Conservation (phyloP, 768 basidiomycete genomes). For the Heimioporus sp. region DNA sequence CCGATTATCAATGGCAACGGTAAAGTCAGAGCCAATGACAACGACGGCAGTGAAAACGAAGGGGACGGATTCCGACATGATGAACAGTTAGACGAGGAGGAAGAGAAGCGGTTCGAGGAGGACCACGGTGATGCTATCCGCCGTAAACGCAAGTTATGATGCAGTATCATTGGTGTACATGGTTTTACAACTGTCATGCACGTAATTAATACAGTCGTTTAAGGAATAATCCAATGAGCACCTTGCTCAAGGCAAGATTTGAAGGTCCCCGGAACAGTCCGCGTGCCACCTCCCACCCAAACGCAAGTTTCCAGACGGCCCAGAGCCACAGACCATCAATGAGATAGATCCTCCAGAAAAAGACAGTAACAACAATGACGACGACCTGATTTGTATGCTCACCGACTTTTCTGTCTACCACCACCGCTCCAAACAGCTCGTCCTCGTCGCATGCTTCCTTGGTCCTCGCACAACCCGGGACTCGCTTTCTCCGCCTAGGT, state of each 20-base stretch:
- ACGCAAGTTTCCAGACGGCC: slow-evolving; percentile 39
- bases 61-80: too few species aligned
- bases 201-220: neutral
- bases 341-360: slow-evolving; percentile 34
- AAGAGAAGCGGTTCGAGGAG: slow-evolving; percentile 10
- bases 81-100: slow-evolving; percentile 5
- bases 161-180: slow-evolving; percentile 36
- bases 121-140: slow-evolving; percentile 38
- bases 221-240: too few species aligned
- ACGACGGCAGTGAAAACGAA: slow-evolving; percentile 3
- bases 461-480: slow-evolving; percentile 19
- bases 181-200: slow-evolving; percentile 4
- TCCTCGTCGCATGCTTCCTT: slow-evolving; percentile 42
- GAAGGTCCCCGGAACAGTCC: slow-evolving; percentile 7
- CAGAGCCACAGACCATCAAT: slow-evolving; percentile 40
- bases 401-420: slow-evolving; percentile 55
- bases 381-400: slow-evolving; percentile 56
- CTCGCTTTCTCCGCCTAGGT: slow-evolving; percentile 34
- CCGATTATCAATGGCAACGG: slow-evolving; percentile 51
- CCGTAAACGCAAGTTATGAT: slow-evolving; percentile 46
- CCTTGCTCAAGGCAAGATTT: too few species aligned
- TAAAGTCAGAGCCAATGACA: slow-evolving; percentile 16
- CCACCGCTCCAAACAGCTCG: slow-evolving; percentile 31
- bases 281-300: slow-evolving; percentile 20
- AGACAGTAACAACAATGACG: slow-evolving; percentile 30